Base-by-base conservation (phyloP, 2,329 filamentous ascomycete genomes). In the Exophiala aquamarina region DNA sequence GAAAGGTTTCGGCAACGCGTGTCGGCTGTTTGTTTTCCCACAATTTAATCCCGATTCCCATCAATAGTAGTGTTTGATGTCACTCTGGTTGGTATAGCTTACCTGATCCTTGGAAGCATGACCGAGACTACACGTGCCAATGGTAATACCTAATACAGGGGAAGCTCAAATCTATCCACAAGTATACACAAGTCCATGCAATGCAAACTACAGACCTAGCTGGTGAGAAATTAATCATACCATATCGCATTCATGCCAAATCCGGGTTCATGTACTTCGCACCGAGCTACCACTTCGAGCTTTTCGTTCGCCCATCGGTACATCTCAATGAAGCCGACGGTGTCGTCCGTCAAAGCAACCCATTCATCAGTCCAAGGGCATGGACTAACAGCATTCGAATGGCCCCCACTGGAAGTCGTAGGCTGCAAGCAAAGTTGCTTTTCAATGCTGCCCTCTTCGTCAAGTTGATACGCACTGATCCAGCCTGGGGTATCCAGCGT, bases 221-320 rank as follows among this genome's bases (percentile, higher is more conserved):
- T n/a, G n/a, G n/a, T n/a, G n/a, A n/a, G n/a, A n/a, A 13, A 13
- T 21, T 63, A 89, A 69, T 94, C 86, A 66, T 93, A 93, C 89
- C 89, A 95, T 54, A 94, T 90, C n/a, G 89, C 89, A 70, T 95
- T 95, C 89, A 95, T 95, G 2, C 89, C 89, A 65, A 95, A 95
- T 1, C 89, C 89, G n/a, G 87, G 87, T 71, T 94, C 89, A 4
- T 83, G 82, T 29, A 94, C 83, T 58, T 88, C 82, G 54, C 87
- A 74, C 53, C 87, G 77, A 13, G 89, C 89, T 6, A 94, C 89
- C 3, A 89, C 74, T 2, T 82, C 84, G 43, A 95, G 70, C 59
- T 85, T 88, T 74, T 93, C 89, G 49, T 90, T 84, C 56, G 85
- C 77, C 87, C 89, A 95, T 44, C 89, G 77, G 66, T 94, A 94